Evolutionary conservation across 345 rosid genomes (phyloP).

Genomic region (Euphorbia lathyris): DNA sequence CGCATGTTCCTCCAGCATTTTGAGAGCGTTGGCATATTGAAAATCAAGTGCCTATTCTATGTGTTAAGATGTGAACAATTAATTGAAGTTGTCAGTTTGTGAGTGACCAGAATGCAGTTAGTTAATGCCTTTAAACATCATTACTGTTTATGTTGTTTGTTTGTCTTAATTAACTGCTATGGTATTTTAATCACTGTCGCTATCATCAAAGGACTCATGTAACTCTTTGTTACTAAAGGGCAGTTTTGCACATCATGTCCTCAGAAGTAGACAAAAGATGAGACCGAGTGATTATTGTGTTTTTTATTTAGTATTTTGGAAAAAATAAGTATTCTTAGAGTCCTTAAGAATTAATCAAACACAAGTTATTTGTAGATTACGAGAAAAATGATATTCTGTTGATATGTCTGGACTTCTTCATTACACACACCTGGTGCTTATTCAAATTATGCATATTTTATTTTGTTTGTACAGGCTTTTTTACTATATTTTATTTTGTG

Average conservation of each 20-base stretch:
- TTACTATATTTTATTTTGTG: slow-evolving; percentile 1
- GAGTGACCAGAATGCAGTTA: not conserved
- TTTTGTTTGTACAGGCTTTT: not conserved
- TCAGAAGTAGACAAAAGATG: not conserved
- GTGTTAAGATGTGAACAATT: not conserved
- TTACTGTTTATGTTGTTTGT: too few species aligned
- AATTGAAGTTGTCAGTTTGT: not conserved
- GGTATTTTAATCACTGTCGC: not conserved
- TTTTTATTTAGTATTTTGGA: not conserved
- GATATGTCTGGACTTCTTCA: not conserved
- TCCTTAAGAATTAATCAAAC: not conserved
- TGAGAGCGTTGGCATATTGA: not conserved
- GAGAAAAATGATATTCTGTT: not conserved
- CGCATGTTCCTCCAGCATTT: not conserved
- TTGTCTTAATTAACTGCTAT: not conserved
- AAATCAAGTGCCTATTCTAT: not conserved
- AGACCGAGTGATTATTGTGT: not conserved
- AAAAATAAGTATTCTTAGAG: not conserved
- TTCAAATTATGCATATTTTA: too few species aligned
- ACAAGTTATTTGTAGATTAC: not conserved
- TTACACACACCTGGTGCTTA: not conserved
- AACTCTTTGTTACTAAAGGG: not conserved
- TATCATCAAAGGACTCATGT: not conserved
- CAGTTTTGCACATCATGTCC: not conserved
- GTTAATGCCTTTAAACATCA: not conserved